Evolutionary conservation across 371 early-diverging fungal species (phyloP), one percentile per base, ranked within the genome.

Genomic region (Chytridium lagenaria): DNA sequence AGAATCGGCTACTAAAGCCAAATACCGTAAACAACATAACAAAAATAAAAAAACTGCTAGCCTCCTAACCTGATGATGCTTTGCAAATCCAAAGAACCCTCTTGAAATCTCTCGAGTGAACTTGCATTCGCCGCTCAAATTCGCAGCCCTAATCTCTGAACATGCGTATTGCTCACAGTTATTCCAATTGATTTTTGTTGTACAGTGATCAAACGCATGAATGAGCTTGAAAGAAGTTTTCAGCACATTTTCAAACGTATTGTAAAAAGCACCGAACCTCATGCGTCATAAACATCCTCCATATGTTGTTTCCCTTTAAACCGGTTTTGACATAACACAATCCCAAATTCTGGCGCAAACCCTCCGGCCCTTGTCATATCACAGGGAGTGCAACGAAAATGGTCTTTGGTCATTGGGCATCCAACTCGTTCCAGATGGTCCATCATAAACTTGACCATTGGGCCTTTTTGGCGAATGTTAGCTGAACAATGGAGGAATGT

Each of bases 101-200:
- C 97, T 86, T 73, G 81, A 76, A 5, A 95, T 73, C 80, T 98
- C 98, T n/a, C 93, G 83, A 44, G 89, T 81, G 88, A 93, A 92
- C 67, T 88, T 84, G 84, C 98, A 98, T 71, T 98, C 98, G 15
- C 98, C 98, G 77, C 93, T 92, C 68, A 97, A 79, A 72, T 89
- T 93, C 10, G 94, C 94, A 0, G 98, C 98, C 30, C 98, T 87
- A 49, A 98, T 88, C 90, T 93, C 97, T 33, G 94, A 88, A 78
- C 98, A 98, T 0, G 98, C 98, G 75, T 94, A 92, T 77, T 97
- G 96, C 50, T 89, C 87, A 68, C 92, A 83, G 75, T 94, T 92
- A 68, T 80, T 83, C 93, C 94, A 94, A 71, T 95, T 90, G 3
- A 95, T 83, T 55, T 92, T 90, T 75, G 92, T 92, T 71, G 89